Base-by-base conservation (phyloP, 2,329 filamentous ascomycete genomes). In the Akanthomyces uredinophilus region DNA sequence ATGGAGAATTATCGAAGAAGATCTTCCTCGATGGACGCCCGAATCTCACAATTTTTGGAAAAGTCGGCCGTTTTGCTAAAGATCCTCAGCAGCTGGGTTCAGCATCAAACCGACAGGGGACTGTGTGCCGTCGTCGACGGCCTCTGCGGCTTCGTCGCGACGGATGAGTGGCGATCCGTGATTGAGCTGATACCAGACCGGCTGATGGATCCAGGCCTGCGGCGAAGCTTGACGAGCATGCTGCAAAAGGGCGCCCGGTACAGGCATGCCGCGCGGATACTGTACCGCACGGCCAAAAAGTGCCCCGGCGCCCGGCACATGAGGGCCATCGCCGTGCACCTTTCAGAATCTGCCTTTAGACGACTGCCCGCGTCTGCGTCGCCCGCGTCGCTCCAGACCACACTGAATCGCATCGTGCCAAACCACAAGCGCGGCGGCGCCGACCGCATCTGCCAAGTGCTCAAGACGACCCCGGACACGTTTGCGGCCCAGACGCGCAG, bases 201-300 rank as follows among this genome's bases (percentile, higher is more conserved):
- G 2, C 5, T 61, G 3, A 61, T 61, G 58, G 29, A 61, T 0
- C 27, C 39, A 0, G 3, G 13, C 1, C n/a, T 11, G 4, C n/a
- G 58, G n/a, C 1, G n/a, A 1, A 47, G 58, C 41, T 32, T 61
- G n/a, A 8, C 39, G 0, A 41, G 6, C 1, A 49, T 47, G 37
- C 14, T 61, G 0, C 14, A 3, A 46, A 61, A 54, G 11, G 39
- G 32, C 10, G 14, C 58, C 1, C 41, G 50, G 18, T 61, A 61
- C 16, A 27, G 50, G 47, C 24, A 53, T 8, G 8, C 22, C 8
- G 58, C 58, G 32, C 39, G 41, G 1, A 22, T 54, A 8, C 18
- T 61, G 29, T 49, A 61, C n/a, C 58, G 58, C 10, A 14, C 50
- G 3, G 58, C 58, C 22, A 61, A 61, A 24, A 54, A 54, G 29